phyloP scores from a whole-genome alignment of 75 land plant species.

The Sequoia sempervirens region DNA sequence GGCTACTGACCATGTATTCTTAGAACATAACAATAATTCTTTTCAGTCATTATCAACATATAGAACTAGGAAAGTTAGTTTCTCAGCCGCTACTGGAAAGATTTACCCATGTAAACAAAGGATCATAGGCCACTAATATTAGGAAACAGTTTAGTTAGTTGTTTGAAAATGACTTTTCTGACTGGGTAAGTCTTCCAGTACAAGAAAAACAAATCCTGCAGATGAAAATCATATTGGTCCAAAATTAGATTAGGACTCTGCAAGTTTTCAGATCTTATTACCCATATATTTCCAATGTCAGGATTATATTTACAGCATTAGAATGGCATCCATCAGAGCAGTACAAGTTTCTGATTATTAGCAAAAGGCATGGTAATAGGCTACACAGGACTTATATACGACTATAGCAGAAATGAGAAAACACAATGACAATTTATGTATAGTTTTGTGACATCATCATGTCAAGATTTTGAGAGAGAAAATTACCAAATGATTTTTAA shows the following conservation, averaged over 20 bases:
- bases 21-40: neutral
- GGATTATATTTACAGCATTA: neutral
- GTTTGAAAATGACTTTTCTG: neutral
- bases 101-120: neutral
- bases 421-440: neutral
- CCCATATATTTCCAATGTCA: neutral
- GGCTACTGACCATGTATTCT: neutral
- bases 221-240: neutral
- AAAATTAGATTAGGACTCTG: neutral
- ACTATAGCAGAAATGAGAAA: neutral
- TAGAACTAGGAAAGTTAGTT: neutral
- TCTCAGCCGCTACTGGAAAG: neutral
- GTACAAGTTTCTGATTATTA: neutral
- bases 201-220: neutral
- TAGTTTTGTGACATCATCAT: neutral
- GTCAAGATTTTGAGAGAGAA: neutral
- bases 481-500: neutral
- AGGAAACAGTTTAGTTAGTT: neutral
- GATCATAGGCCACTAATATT: neutral
- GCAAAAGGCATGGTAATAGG: neutral
- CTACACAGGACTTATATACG: neutral
- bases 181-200: neutral
- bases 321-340: neutral
- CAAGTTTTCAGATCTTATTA: neutral
- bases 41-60: neutral